Evolutionary conservation across 306 rosid species (phyloP).

Genomic region (Rosa multiflora): DNA sequence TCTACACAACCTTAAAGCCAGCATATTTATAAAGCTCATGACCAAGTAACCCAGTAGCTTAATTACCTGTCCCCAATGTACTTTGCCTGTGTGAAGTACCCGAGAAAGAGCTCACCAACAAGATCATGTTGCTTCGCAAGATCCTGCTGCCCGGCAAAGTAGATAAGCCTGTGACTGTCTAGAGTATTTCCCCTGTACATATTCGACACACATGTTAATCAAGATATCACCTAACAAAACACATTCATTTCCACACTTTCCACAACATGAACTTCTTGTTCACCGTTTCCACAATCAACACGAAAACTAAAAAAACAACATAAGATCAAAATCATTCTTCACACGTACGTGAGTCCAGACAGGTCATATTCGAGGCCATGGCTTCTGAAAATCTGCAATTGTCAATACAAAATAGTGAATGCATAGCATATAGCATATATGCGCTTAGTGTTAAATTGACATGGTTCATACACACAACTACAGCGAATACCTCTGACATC

Average conservation of each 20-base stretch:
- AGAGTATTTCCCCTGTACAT: conserved; percentile 84
- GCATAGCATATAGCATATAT: background rate
- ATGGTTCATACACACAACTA: background rate
- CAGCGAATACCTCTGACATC: conserved; percentile 63
- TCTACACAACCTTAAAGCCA: background rate
- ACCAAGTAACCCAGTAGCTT: background rate
- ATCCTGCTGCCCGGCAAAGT: conserved; percentile 70
- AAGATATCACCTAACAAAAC: background rate
- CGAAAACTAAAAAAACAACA: background rate
- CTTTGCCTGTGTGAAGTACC: conserved; percentile 86
- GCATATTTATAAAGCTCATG: background rate
- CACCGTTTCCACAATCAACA: background rate
- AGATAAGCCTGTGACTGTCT: conserved; percentile 88
- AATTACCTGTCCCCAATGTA: conserved; percentile 78
- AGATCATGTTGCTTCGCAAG: conserved; percentile 71
- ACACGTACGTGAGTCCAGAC: conserved; percentile 80
- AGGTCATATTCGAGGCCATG: conserved; percentile 54
- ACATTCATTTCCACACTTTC: background rate
- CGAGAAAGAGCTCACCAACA: conserved; percentile 70
- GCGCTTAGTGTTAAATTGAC: background rate
- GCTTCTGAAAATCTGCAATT: conserved; percentile 58
- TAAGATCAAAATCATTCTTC: conserved; percentile 15
- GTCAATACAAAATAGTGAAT: conserved; percentile 18
- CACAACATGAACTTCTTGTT: background rate
- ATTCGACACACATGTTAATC: conserved; percentile 24